Evolutionary conservation across 495 filamentous ascomycete genomes (phyloP), one percentile per base, ranked within the genome.

Genomic region (Hypoxylon fuscum): DNA sequence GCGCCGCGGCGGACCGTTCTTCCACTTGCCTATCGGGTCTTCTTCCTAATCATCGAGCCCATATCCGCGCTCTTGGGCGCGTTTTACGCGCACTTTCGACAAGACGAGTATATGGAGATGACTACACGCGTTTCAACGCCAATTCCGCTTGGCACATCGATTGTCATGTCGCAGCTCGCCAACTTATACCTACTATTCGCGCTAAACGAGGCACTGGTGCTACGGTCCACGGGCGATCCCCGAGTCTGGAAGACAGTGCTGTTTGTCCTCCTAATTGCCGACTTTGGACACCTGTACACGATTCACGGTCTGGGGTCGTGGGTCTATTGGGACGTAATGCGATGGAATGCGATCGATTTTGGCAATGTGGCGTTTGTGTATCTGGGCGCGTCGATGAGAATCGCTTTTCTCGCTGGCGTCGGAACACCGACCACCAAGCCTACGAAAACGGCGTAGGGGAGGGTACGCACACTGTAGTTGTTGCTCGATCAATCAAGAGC

Each of bases 41-140:
- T 88, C 72, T 90, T 90, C 76, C 83, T 90, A 25, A 74, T 81
- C 62, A 77, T 90, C 70, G 88, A 91, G 68, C 88, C 88, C 0
- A 46, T 88, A 42, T 81, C 81, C 11, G 84, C 88, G n/a, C 75
- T 90, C 22, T 68, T 81, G 1, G 88, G 88, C 29, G 87, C 88
- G n/a, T 85, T 80, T 75, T 84, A 78, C 70, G 85, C 87, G 22
- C 75, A 83, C 67, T 80, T 83, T 67, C 71, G 71, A 15, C 86
- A 86, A 35, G 46, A 70, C n/a, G 72, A 70, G 6, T 90, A 89
- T 69, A 81, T 90, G n/a, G 38, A 64, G 4, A 74, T 89, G 55
- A 90, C 85, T 1, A 31, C 72, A 85, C 69, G 71, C 76, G 5
- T 78, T 6, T 75, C 83, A 7, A 55, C 65, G 11, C 38, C 55